Base-by-base conservation (phyloP, 257 asterid genomes). In the Cruciata laevipes region DNA sequence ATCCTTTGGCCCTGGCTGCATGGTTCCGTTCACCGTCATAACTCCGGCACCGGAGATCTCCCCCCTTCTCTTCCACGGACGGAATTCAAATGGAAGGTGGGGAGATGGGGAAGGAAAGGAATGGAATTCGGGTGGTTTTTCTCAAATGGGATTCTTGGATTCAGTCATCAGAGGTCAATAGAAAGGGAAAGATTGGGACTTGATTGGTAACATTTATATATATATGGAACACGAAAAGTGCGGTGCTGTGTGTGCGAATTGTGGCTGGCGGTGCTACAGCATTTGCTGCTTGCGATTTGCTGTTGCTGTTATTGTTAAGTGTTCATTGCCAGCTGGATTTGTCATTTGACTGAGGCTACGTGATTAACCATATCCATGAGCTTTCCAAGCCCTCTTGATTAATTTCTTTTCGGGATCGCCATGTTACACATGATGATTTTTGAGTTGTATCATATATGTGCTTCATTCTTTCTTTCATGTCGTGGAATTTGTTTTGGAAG, bases 1-100 rank as follows among this genome's bases (percentile, higher is more conserved):
- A 70, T 75, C 81, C 78, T 72, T 63, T 4, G 61, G 60, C 78
- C 65, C 71, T 21, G 55, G 20, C 78, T 77, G 80, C 85, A 72
- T 68, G 40, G 20, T 35, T 17, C 56, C 18, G 7, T 33, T 55
- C 64, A 6, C 63, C 40, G 27, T 10, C 55, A 47, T 47, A 7
- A 47, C 16, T 47, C 55, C 55, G 21, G 47, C 17, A 73, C 23
- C 9, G 23, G 16, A 7, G 11, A 7, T 38, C n/a, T 42, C 25
- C 55, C 30, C 65, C 66, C 56, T 17, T 27, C 66, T 27, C 69
- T n/a, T 64, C 74, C 73, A 49, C 47, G 35, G 32, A 66, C 20
- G 32, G 38, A 61, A 60, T 0, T 27, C 30, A 7, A 53, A 53
- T 32, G 62, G 57, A 56, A 57, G 66, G 62, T 75, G 71, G 14